Base-by-base conservation (phyloP, 495 filamentous ascomycete species). In the Staphylotrichum tortipilum region DNA sequence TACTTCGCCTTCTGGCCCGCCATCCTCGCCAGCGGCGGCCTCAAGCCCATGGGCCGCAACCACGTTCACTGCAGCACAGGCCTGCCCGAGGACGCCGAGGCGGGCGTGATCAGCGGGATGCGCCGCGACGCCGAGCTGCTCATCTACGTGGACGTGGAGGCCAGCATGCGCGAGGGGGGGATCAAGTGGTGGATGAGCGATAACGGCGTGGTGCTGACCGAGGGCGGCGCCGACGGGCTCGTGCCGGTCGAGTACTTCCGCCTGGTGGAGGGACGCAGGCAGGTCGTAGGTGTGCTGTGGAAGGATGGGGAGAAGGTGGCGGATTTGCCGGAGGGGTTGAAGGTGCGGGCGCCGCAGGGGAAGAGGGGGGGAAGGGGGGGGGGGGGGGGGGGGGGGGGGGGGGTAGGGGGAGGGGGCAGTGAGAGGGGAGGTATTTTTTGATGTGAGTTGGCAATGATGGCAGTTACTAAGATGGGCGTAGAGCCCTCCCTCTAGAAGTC, bases 61-160 rank as follows among this genome's bases (percentile, higher is more conserved):
- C 92, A 96, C 58, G 81, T 96, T 15, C 92, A 98, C 62, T 92
- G 91, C 59, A 83, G 84, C 5, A 77, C 79, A 1, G 87, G 84
- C 0, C 61, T 87, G 24, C 81, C 84, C 0, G 57, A 66, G 35
- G 65, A 63, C 3, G 57, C 52, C 0, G 61, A 51, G 3, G 59
- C 56, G 17, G 66, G 61, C 15, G 90, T 94, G 0, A 79, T 95
- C 14, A 88, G 82, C 17, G 92, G 92, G 0, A 96, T 98, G 87
- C 73, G 92, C 5, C 68, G 63, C 3, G 82, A 89, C 54, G 84
- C 86, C 2, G 82, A 90, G 59, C 58, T 96, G 24, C 62, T 95
- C 21, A 76, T 98, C 23, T 92, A 85, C 60, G 71, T 94, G 23
- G 84, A 97, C 67, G 68, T 94, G 33, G 68, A 68, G 60, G 74